Evolutionary conservation across 495 filamentous ascomycete genomes (phyloP), one percentile per base, ranked within the genome.

Genomic region (Diplogelasinospora grovesii): DNA sequence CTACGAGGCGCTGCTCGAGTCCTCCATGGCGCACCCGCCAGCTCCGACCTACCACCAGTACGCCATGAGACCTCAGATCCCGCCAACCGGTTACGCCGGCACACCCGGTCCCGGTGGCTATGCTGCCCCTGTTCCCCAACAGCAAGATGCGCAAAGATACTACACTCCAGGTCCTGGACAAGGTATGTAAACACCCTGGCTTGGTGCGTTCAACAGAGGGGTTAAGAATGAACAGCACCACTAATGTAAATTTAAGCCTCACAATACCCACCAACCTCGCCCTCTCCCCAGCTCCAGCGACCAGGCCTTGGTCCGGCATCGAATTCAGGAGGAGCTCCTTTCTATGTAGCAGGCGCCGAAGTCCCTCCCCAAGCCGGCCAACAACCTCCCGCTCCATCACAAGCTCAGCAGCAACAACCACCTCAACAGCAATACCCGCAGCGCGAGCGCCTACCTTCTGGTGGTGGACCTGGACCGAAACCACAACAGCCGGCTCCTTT

Each of bases 1-100:
- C 58, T 98, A 97, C 60, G 92, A 98, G 62, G 79, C 85, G 20
- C 72, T 98, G n/a, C 70, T 98, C 24, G 92, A 98, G 61, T 82
- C 86, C 18, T 96, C 90, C 18, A 96, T 98, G 89, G 79, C 92
- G 1, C 86, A 93, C 43, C 78, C 85, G 6, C 67, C 79, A n/a
- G 81, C 85, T 47, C 77, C 80, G 18, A 65, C 61, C 23, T 76
- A 76, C 39, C 67, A 69, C 40, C 82, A 78, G 48, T 90, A 85
- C 56, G 75, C 75, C 20, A 70, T 81, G 46, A 77, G 79, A 37
- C 71, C 70, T 13, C 79, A 78, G 46, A 65, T 76, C 24, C 67
- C 70, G 25, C 85, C 82, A 50, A 74, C n/a, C n/a, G n/a, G 70
- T 1, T 90, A 89, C 57, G 71, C n/a, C n/a, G n/a, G n/a, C n/a